phyloP scores from a whole-genome alignment of 2,329 filamentous ascomycete genomes.

The Scytalidium sp. region DNA sequence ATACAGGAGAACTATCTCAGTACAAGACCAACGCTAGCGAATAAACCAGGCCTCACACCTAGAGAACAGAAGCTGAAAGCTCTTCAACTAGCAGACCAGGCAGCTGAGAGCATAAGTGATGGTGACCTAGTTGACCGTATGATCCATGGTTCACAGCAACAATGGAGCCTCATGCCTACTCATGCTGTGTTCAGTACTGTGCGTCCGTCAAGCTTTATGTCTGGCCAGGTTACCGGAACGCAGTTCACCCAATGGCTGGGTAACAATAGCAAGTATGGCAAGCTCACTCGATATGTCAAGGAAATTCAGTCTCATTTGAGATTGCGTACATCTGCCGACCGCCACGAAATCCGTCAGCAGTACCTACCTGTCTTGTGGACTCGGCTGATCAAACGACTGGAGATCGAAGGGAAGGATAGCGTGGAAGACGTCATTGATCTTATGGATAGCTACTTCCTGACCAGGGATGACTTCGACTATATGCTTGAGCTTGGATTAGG shows the following conservation, averaged over 20 bases:
- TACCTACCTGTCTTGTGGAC: conserved; percentile 90
- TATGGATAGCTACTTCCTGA: conserved; percentile 97
- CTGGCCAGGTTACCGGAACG: conserved; percentile 72
- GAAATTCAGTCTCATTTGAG: conserved; percentile 98
- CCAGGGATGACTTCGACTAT: conserved; percentile 89
- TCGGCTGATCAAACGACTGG: conserved; percentile 70
- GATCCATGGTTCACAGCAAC: conserved; percentile 97
- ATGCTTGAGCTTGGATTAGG: conserved; percentile 91
- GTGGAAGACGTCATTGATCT: conserved; percentile 83
- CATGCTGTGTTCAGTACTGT: conserved; percentile 97
- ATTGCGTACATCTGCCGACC: conserved; percentile 82
- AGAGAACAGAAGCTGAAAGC: conserved; percentile 74
- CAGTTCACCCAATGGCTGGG: conserved; percentile 90
- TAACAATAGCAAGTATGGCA: conserved; percentile 85
- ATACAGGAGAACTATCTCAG: conserved; percentile 96
- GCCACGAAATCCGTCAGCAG: conserved; percentile 90
- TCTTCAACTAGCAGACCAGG: conserved; percentile 83
- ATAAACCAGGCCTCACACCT: conserved; percentile 53
- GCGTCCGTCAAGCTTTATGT: conserved; percentile 80
- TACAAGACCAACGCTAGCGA: conserved; percentile 69
- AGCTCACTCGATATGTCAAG: conserved; percentile 76
- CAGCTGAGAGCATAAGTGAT: conserved; percentile 94
- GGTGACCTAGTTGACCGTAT: conserved; percentile 94
- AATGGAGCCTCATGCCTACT: conserved; percentile 97
- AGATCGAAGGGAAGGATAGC: conserved; percentile 75